These are phyloP conservation scores for Botrytis galanthina DNA, from an alignment of 2,329 filamentous ascomycete genomes.

Conservation along the genomic window DNA sequence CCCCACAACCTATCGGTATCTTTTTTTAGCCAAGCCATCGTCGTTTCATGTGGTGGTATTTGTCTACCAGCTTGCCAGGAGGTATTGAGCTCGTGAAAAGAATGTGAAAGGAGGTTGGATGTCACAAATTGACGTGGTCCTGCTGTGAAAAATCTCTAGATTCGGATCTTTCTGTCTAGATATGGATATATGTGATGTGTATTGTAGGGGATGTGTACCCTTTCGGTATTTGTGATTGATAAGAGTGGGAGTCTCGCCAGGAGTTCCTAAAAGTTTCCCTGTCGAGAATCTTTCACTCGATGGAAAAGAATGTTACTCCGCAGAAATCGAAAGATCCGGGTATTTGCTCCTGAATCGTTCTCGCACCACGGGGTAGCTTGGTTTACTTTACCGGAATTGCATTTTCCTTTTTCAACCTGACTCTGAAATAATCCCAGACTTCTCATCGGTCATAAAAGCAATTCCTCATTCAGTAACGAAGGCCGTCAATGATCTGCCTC, in stretches of 20 bases:
- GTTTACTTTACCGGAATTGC: not conserved
- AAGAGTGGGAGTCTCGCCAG: not conserved
- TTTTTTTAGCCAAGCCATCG: not conserved
- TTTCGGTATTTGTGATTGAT: slow-evolving; percentile 5
- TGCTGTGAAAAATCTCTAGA: not conserved
- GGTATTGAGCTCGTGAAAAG: not conserved
- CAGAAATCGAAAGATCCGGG: slow-evolving; percentile 14
- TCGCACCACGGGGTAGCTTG: not conserved
- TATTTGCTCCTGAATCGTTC: not conserved
- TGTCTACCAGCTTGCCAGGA: not conserved
- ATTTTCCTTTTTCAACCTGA: not conserved
- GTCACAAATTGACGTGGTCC: not conserved
- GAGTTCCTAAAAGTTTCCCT: not conserved
- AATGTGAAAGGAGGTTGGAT: not conserved
- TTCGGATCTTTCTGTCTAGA: not conserved
- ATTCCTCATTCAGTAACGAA: slow-evolving; percentile 5
- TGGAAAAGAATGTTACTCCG: not conserved
- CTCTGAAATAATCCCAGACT: not conserved
- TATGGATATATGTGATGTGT: not conserved
- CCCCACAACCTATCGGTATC: not conserved
- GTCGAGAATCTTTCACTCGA: not conserved
- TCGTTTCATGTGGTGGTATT: slow-evolving; percentile 13
- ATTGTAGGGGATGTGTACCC: not conserved
- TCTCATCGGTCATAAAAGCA: not conserved
- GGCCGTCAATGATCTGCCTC: slow-evolving; percentile 16